Evolutionary conservation across 2,329 filamentous ascomycete genomes (phyloP), one percentile per base, ranked within the genome.

Genomic region (Dothideomycetes sp.): DNA sequence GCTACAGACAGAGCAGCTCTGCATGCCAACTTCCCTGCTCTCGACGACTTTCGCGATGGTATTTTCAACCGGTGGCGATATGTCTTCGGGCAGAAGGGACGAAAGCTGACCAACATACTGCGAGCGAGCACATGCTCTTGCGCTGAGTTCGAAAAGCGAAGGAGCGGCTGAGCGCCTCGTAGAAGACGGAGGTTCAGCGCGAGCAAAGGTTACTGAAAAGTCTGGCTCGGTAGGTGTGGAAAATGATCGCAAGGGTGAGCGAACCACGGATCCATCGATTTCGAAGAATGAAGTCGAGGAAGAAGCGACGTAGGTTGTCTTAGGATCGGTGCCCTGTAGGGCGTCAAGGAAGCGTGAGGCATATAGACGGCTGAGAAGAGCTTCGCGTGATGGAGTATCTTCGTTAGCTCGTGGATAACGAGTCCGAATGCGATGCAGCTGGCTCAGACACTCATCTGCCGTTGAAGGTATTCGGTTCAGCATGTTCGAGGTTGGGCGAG

Each of bases 131-230:
- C 50, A 51, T 3, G 48, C 36, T n/a, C 51, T 52, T 5, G 60
- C 46, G 9, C 55, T 50, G 7, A 61, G 49, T 34, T 62, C 59
- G 38, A 62, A 58, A 10, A 63, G 53, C 3, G 60, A 61, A 4
- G 59, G 59, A 5, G 50, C 50, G 1, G 37, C 15, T 10, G 47
- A 48, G 15, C 33, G 35, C 11, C 29, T 15, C 22, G 29, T 2
- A 12, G 33, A 17, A 20, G 11, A 46, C 43, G 28, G 39, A 7
- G 36, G 24, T 39, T 22, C 29, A 24, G 24, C 35, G 36, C 24
- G 36, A 18, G 11, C 44, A 32, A 22, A 42, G 25, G 36, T n/a
- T 7, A 9, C 30, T 17, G 35, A 13, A 17, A 31, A 9, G 29
- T 36, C 24, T 18, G 40, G 27, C 23, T 8, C 20, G 25, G 18